Base-by-base conservation (phyloP, 2,329 filamentous ascomycete species). In the Simplicillium sp. region DNA sequence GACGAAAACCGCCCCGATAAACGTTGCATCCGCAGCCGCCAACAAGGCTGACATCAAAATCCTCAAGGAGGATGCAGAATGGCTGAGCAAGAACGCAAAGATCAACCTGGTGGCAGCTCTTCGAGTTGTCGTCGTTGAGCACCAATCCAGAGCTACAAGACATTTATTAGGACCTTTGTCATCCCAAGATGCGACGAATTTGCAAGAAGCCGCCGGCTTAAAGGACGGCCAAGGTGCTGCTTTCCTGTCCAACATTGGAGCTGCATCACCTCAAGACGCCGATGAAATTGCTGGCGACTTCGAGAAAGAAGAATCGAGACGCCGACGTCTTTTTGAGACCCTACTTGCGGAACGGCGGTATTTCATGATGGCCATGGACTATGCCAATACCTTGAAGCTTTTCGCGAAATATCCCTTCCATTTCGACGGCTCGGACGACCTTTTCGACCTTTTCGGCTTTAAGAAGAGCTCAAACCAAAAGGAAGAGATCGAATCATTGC, bases 101-200 rank as follows among this genome's bases (percentile, higher is more conserved):
- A 78, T 96, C 48, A 87, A 92, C 59, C 81, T 96, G 58, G 68
- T 92, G 34, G 77, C 82, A 11, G 88, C 90, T 18, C 68, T 98
- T 53, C 78, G 92, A 44, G 71, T 94, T 34, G 82, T 82, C 3
- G 67, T 94, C 7, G 65, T 92, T 36, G 92, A 97, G 70, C 85
- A 84, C 70, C 90, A 97, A 62, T 77, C 75, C 48, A 78, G 87
- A 29, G 69, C 87, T n/a, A 71, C 77, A n/a, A 71, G 72, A 36
- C 81, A 88, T 51, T 73, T 96, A 2, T 69, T 80, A 34, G 75
- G 75, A 12, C 77, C 80, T 1, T 77, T 90, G 42, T 87, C 86
- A 1, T 80, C 82, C 36, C 86, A 92, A 50, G 87, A 94, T 66
- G 70, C 80, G 13, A 73, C 80, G 42, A 88, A 86, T 52, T 65